Conservation (phyloP, 2,329 filamentous ascomycete species). For the Alternaria consortialis region DNA sequence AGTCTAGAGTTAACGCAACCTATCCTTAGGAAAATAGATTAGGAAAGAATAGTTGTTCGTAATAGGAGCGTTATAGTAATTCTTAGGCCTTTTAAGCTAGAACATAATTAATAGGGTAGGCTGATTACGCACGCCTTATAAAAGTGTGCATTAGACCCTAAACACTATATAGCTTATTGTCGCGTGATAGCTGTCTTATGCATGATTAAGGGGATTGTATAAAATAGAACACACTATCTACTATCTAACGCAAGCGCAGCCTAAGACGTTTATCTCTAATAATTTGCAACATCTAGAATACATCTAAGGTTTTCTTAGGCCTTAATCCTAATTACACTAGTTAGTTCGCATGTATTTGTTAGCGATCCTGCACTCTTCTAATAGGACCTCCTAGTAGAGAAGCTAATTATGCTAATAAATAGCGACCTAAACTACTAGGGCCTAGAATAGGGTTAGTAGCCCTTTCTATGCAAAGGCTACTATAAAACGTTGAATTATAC, state of each 20-base stretch:
- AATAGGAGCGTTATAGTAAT: not conserved
- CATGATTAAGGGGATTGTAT: not conserved
- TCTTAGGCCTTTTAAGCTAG: not conserved
- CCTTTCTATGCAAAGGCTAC: constrained; percentile 16
- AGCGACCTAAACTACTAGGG: constrained; percentile 9
- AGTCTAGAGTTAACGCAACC: too few relatives aligned
- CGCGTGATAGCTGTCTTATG: not conserved
- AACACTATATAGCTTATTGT: not conserved
- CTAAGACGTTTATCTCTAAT: too few relatives aligned
- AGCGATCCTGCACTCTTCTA: constrained; percentile 4
- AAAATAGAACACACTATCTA: not conserved
- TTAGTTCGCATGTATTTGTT: constrained; percentile 10
- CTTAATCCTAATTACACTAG: too few relatives aligned
- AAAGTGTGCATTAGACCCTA: not conserved
- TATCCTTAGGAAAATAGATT: not conserved
- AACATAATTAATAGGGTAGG: not conserved
- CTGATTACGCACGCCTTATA: not conserved
- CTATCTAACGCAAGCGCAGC: not conserved
- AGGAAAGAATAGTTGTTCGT: not conserved
- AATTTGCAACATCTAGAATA: too few relatives aligned
- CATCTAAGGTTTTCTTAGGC: too few relatives aligned
- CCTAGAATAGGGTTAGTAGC: constrained; percentile 5
- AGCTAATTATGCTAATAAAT: constrained; percentile 17
- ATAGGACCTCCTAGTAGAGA: constrained; percentile 6
- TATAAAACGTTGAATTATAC: too few relatives aligned